Percentiles rank a stretch among this genome's conserved stretches.
Conservation (phyloP, 805 yeast genomes). For the Wickerhamomyces bovis region DNA sequence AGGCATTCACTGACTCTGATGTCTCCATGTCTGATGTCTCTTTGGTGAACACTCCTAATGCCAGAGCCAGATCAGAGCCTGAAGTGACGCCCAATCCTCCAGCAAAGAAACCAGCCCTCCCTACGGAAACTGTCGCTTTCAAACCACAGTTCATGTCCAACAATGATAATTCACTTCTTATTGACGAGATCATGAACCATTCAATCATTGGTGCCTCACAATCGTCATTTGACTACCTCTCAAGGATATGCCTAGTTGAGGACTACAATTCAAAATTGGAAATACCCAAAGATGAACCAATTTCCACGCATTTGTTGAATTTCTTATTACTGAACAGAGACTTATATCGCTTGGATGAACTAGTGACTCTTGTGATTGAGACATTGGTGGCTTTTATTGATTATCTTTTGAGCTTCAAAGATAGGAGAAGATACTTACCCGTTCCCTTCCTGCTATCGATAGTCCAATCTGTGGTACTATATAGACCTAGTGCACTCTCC, state of each 20-base stretch:
- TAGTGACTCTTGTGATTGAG: conserved; percentile 38
- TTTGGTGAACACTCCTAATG: neutral
- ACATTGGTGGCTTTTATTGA: conserved; percentile 27
- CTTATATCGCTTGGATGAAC: conserved; percentile 40
- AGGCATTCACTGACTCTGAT: neutral
- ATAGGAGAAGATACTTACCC: conserved; percentile 23
- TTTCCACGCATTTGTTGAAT: conserved; percentile 31
- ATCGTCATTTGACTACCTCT: conserved; percentile 29
- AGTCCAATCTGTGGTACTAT: conserved; percentile 47
- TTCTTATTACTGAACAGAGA: conserved; percentile 39
- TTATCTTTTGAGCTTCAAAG: conserved; percentile 3
- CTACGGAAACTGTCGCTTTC: neutral
- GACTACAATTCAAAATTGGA: conserved; percentile 14
- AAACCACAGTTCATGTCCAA: conserved; percentile 2
- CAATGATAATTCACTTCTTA: conserved; percentile 32
- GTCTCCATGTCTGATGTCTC: neutral
- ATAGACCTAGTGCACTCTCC: conserved; percentile 57
- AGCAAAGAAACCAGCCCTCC: neutral
- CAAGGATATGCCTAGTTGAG: conserved; percentile 22
- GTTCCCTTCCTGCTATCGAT: conserved; percentile 59
- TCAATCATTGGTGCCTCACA: conserved; percentile 30
- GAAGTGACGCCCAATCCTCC: conserved; percentile 9
- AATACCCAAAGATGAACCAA: conserved; percentile 27
- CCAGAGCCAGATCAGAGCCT: neutral
- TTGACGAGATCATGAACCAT: conserved; percentile 30